phyloP scores from a whole-genome alignment of 192 early-diverging fungal species.

The Allomyces macrogynus region DNA sequence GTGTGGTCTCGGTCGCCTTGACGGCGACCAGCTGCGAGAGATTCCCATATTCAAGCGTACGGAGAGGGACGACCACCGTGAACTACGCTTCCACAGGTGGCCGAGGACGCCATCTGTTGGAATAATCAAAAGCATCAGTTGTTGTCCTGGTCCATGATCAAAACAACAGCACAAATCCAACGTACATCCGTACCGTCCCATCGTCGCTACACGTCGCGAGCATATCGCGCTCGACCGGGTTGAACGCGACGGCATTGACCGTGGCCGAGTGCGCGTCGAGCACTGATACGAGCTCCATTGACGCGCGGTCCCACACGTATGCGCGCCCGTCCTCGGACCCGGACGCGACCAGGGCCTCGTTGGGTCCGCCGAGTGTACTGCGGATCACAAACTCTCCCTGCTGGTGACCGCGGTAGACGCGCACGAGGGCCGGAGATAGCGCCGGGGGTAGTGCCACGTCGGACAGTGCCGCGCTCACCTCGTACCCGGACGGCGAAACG shows the following conservation, averaged over 20 bases:
- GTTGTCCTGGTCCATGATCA: no score
- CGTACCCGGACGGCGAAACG: no score
- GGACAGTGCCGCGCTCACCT: no score
- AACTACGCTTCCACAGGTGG: no score
- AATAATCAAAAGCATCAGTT: no score
- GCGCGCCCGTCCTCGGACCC: constrained; percentile 2
- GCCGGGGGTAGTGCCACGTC: no score
- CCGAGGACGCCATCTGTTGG: no score
- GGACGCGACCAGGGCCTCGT: constrained; percentile 4
- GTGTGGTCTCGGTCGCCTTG: no score
- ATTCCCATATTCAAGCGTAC: no score
- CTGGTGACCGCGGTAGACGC: neutral
- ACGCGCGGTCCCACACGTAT: constrained; percentile 7
- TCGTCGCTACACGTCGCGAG: neutral
- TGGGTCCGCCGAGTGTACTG: constrained; percentile 3
- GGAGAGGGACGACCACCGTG: no score
- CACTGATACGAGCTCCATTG: constrained; percentile 2
- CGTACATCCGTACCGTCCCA: neutral
- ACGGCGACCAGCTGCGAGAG: no score
- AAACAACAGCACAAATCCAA: neutral
- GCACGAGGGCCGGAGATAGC: no score
- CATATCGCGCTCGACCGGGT: neutral
- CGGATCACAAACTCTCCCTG: constrained; percentile 7
- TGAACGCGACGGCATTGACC: constrained; percentile 5
- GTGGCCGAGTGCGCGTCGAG: constrained; percentile 5